Base-by-base conservation (phyloP, 352 stramenopile genomes). In the Phytophthora pinifolia region DNA sequence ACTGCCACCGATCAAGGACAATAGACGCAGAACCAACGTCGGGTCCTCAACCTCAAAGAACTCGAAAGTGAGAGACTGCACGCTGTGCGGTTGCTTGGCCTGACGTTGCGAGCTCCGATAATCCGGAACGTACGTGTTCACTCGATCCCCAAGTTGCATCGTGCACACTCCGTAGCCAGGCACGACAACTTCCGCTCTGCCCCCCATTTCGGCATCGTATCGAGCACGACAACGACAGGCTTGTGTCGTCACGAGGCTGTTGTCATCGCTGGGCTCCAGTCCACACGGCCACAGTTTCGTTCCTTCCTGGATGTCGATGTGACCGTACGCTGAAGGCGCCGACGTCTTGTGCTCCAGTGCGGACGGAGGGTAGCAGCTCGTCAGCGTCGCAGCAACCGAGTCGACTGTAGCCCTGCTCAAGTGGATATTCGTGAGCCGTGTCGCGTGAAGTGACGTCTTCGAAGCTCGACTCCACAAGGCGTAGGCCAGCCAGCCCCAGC, bases 401-500 rank as follows among this genome's bases (percentile, higher is more conserved):
- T 14, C 4, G 4, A 59, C 36, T 14, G 33, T n/a, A 14, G 22
- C 14, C 2, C 6, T 51, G 9, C 42, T 41, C 29, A 59, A 50
- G 15, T 59, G 52, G 15, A 59, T 54, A 22, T 59, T 59, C 12
- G 42, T 46, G 12, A 59, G 10, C 33, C n/a, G 52, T 6, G 17
- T 18, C 20, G 34, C 29, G 5, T 34, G 31, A 53, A 59, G 34
- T 7, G 42, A 46, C 0, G 33, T 22, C 5, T 46, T 52, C 32
- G 42, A 46, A 15, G 42, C 29, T 39, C 42, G 45, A 9, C 52
- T 39, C 52, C 52, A 59, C 20, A 59, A 32, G 14, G 52, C 43
- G 33, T 42, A 59, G 15, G 52, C 52, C 6, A 59, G 7, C 52
- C 52, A 59, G 4, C 52, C 29, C 52, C 52, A 59, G 1, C 45